phyloP scores from a whole-genome alignment of 345 rosid genomes.

The Eucalyptus pumila region DNA sequence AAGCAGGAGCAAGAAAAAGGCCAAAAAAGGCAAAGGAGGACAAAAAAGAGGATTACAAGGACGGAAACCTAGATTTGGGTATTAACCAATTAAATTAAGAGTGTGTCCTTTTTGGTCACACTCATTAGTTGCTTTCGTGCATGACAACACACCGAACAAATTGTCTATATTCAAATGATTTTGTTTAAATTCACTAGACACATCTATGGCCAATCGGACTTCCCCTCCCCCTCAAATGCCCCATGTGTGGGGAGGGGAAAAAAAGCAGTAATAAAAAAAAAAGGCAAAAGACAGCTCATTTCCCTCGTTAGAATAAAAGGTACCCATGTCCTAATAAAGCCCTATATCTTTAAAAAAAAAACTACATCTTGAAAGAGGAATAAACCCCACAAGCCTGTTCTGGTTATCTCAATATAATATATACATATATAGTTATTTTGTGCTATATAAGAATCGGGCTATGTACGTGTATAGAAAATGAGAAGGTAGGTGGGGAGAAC shows the following conservation, averaged over 20 bases:
- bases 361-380: background rate
- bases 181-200: constrained; percentile 5
- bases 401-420: background rate
- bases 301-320: constrained; percentile 3
- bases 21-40: constrained; percentile 18
- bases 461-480: background rate
- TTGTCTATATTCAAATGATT: constrained; percentile 13
- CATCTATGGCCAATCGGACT: background rate
- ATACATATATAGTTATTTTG: background rate
- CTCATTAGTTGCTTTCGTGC: constrained; percentile 28
- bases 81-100: constrained; percentile 5
- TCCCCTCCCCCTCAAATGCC: background rate
- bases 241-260: background rate
- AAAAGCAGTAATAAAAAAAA: background rate
- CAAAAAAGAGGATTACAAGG: constrained; percentile 17
- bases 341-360: background rate
- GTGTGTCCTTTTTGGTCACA: constrained; percentile 17
- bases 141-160: constrained; percentile 21
- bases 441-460: background rate
- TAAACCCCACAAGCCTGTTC: background rate
- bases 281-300: constrained; percentile 26
- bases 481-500: constrained; percentile 20
- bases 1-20: background rate
- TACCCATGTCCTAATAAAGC: constrained; percentile 5
- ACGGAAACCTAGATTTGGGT: constrained; percentile 20